Evolutionary conservation across 805 yeast species (phyloP), one percentile per base, ranked within the genome.

Genomic region (Blastobotrys attinorum): DNA sequence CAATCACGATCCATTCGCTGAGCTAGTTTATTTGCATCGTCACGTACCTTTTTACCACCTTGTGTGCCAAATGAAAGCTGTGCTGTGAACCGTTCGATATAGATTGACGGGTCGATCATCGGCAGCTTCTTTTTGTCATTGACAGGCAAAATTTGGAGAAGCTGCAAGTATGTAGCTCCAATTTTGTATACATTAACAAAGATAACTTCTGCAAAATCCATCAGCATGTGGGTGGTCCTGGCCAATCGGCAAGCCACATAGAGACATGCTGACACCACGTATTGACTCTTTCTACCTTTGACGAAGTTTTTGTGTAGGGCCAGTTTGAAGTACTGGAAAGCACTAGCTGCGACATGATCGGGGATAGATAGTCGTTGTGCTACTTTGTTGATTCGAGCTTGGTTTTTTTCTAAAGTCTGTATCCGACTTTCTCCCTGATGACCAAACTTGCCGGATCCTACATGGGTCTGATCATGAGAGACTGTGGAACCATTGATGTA

Each of bases 261-360:
- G 27, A 92, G 71, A 65, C 99, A 92, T 0, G 97, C 88, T 0
- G 96, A 95, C 44, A 89, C 79, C 2, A 92, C 97, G 59, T 90
- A 89, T 59, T 89, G 97, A 2, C 97, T 87, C 49, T 92, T 69
- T 55, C 99, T 73, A n/a, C 99, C 99, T 62, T 90, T 96, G 20
- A 92, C 97, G 60, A 92, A 92, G 59, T 88, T 89, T 51, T 82
- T 75, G 2, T 87, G 75, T 22, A 94, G 69, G 0, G 97, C 97
- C 44, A 88, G 67, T 52, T 80, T 80, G 63, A 86, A 94, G 90
- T 95, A 87, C 46, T 83, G 85, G 53, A 77, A 75, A 0, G 96
- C 97, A 10, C 90, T 80, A 46, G 85, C 95, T 2, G 88, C 75
- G 10, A 90, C 79, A 60, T 78, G 82, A 37, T 86, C 96, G 2